A percentile compares a stretch with the other conserved stretches of the same genome.
Conservation (phyloP, 2,329 filamentous ascomycete genomes). For the Alternaria tenuissima region DNA sequence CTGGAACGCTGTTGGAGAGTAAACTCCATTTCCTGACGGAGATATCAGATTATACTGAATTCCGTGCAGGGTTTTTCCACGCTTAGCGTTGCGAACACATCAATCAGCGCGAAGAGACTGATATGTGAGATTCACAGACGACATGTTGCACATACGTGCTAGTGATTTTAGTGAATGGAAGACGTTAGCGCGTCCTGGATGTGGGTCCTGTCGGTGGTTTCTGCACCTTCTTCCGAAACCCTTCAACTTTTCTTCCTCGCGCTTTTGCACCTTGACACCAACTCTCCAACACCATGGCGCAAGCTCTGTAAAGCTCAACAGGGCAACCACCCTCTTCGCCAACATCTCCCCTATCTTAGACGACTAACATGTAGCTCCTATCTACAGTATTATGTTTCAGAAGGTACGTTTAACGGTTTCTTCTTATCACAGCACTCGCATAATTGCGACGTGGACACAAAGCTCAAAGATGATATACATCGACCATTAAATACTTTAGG, state of each 20-base stretch:
- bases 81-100: not conserved
- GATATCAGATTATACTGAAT: not conserved
- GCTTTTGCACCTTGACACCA: not conserved
- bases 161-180: not conserved
- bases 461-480: conserved; percentile 48
- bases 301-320: not conserved
- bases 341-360: not conserved
- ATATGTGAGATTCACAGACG: not conserved
- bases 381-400: not conserved
- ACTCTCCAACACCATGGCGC: not conserved
- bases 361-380: not conserved
- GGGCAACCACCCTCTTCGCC: not conserved
- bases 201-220: conserved; percentile 13
- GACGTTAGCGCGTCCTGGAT: conserved; percentile 15
- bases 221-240: conserved; percentile 3
- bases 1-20: conserved; percentile 50
- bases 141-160: not conserved
- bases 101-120: not conserved
- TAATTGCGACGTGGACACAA: not conserved
- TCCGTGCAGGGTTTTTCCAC: not conserved
- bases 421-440: conserved; percentile 7
- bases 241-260: conserved; percentile 17
- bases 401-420: conserved; percentile 23
- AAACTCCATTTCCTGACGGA: not conserved
- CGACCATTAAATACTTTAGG: conserved; percentile 54